A percentile compares a stretch with the other conserved stretches of the same genome.
These are phyloP conservation scores for Neurospora sp. DNA, from an alignment of 495 filamentous ascomycete genomes.

Conservation along the genomic window DNA sequence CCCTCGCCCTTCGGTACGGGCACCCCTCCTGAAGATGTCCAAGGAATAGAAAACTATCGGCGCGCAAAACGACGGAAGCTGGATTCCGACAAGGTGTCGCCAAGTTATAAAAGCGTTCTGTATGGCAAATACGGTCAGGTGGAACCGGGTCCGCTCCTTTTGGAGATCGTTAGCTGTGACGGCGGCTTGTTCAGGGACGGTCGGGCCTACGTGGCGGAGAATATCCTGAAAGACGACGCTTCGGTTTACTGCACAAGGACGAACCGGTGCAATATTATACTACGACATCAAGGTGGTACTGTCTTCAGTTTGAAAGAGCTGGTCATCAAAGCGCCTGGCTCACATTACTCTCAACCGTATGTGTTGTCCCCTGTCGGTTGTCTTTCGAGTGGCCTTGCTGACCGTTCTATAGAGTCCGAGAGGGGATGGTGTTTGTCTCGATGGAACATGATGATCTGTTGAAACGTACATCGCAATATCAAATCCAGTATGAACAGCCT, in stretches of 20 bases:
- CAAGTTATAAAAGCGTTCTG: slow-evolving; percentile 49
- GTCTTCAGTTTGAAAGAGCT: slow-evolving; percentile 75
- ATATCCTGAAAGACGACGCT: slow-evolving; percentile 70
- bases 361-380: slow-evolving; percentile 24
- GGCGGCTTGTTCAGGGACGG: slow-evolving; percentile 64
- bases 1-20: background rate
- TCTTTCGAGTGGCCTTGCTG: slow-evolving; percentile 9
- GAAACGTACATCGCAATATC: slow-evolving; percentile 61
- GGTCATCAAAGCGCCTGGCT: slow-evolving; percentile 75
- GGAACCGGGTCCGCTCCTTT: slow-evolving; percentile 63
- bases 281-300: slow-evolving; percentile 66
- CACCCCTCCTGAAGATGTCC: slow-evolving; percentile 13
- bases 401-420: slow-evolving; percentile 56
- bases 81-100: slow-evolving; percentile 46
- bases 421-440: slow-evolving; percentile 86
- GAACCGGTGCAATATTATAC: slow-evolving; percentile 70
- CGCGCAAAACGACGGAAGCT: slow-evolving; percentile 66
- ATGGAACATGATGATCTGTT: slow-evolving; percentile 73
- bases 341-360: slow-evolving; percentile 77
- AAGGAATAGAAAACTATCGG: slow-evolving; percentile 16
- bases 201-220: slow-evolving; percentile 58
- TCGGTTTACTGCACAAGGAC: slow-evolving; percentile 85
- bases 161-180: slow-evolving; percentile 85
- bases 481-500: slow-evolving; percentile 53
- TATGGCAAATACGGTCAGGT: slow-evolving; percentile 81